Evolutionary conservation across 2,329 filamentous ascomycete genomes (phyloP).

Genomic region (Geosmithia flava): DNA sequence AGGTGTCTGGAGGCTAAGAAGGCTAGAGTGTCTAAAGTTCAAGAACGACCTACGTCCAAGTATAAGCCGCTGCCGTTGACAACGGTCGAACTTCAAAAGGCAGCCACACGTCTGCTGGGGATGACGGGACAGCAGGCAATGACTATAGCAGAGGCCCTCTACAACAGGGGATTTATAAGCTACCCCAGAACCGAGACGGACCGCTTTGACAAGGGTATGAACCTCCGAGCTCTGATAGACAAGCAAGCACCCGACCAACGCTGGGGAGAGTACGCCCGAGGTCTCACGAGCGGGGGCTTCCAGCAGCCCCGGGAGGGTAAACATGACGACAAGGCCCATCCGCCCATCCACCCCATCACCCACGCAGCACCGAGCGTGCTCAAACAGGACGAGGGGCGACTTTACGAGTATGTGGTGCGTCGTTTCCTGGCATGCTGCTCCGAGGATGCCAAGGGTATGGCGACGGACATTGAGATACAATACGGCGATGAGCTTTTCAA

Average conservation of each 20-base stretch:
- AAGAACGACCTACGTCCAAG: conserved; percentile 84
- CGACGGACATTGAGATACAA: conserved; percentile 71
- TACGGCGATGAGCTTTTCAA: conserved; percentile 78
- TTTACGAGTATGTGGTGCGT: conserved; percentile 88
- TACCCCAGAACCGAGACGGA: conserved; percentile 97
- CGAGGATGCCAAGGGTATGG: conserved; percentile 78
- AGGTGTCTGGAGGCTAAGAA: conserved; percentile 64
- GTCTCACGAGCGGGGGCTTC: conserved; percentile 64
- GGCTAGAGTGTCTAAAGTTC: conserved; percentile 73
- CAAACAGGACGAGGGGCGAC: conserved; percentile 54
- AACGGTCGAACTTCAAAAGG: conserved; percentile 93
- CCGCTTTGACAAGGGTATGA: conserved; percentile 82
- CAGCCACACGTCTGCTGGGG: conserved; percentile 76
- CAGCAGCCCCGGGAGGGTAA: conserved; percentile 69
- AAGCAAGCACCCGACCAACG: conserved; percentile 67
- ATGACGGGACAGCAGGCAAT: conserved; percentile 89
- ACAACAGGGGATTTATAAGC: conserved; percentile 92
- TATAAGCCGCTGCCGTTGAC: conserved; percentile 90
- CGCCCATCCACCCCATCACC: conserved; percentile 92
- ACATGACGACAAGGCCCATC: conserved; percentile 94
- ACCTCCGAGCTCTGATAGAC: conserved; percentile 65
- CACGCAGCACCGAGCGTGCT: conserved; percentile 57
- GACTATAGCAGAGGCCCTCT: conserved; percentile 74
- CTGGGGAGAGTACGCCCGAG: conserved; percentile 75
- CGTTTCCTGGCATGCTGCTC: conserved; percentile 94